Conservation (phyloP, 2,329 filamentous ascomycete genomes). For the Colletotrichum sp. region DNA sequence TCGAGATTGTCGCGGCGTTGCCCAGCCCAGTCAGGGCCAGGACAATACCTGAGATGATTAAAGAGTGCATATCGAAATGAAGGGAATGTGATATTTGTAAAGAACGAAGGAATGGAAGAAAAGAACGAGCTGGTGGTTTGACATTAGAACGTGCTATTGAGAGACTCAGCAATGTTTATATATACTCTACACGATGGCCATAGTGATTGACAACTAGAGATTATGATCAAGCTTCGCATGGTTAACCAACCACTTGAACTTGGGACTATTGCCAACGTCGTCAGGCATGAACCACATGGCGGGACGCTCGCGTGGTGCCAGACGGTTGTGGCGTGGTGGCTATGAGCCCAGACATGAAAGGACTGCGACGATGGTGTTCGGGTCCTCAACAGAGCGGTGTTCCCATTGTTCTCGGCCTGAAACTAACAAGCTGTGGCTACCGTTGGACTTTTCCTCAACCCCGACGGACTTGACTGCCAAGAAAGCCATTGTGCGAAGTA, state of each 20-base stretch:
- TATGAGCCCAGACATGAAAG: neutral
- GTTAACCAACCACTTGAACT: neutral
- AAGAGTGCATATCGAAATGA: neutral
- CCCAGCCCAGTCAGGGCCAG: neutral
- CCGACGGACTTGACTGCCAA: neutral
- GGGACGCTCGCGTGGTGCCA: neutral
- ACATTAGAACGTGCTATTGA: rapidly evolving
- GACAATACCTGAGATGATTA: neutral
- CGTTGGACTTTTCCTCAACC: rapidly evolving
- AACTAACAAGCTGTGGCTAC: neutral
- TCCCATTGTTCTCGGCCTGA: neutral
- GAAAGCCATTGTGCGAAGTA: neutral
- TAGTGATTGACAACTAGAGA: neutral
- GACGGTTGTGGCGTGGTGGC: neutral
- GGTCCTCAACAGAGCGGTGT: neutral
- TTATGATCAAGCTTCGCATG: neutral
- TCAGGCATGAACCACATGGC: neutral
- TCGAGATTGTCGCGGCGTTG: neutral
- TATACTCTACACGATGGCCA: neutral
- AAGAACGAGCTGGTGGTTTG: neutral
- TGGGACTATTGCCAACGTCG: neutral
- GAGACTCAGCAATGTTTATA: rapidly evolving
- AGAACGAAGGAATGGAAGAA: neutral
- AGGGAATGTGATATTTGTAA: neutral
- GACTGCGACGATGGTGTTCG: neutral